Evolutionary conservation across 176 grass and related monocot species (phyloP).

Genomic region (Cenchrus purpureus): DNA sequence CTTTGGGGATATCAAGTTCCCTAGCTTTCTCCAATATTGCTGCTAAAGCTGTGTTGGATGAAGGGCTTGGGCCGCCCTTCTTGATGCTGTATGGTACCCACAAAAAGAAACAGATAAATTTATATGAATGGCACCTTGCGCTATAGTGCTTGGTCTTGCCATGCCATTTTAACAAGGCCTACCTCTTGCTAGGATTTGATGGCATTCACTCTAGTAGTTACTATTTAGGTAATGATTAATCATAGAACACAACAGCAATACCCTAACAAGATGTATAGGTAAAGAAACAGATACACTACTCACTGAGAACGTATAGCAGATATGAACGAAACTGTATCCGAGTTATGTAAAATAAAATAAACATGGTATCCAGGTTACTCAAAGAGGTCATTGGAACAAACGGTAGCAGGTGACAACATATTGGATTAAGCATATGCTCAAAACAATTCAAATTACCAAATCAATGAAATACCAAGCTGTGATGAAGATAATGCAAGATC

Average conservation of each 20-base stretch:
- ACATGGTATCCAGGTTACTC: not conserved
- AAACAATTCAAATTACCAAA: not conserved
- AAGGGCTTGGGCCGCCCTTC: conserved; percentile 81
- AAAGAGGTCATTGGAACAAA: not conserved
- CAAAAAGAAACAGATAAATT: not conserved
- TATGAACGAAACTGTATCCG: not conserved
- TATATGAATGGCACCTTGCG: not conserved
- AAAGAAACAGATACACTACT: not conserved
- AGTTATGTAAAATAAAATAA: not conserved
- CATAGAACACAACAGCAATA: not conserved
- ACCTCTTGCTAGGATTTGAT: not conserved
- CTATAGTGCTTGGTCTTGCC: not conserved
- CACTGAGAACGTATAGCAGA: not conserved
- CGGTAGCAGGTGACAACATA: not conserved
- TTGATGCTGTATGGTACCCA: conserved; percentile 67
- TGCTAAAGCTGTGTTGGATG: conserved; percentile 79
- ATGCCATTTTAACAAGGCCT: conserved; percentile 26
- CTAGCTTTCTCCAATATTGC: conserved; percentile 88
- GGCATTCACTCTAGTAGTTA: not conserved
- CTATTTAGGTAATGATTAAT: not conserved
- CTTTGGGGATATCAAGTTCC: conserved; percentile 86
- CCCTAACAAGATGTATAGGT: not conserved
- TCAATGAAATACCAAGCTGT: not conserved
- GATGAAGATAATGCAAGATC: conserved; percentile 24
- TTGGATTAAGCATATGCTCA: not conserved